Conservation (phyloP, 257 asterid genomes). For the Phtheirospermum japonicum region DNA sequence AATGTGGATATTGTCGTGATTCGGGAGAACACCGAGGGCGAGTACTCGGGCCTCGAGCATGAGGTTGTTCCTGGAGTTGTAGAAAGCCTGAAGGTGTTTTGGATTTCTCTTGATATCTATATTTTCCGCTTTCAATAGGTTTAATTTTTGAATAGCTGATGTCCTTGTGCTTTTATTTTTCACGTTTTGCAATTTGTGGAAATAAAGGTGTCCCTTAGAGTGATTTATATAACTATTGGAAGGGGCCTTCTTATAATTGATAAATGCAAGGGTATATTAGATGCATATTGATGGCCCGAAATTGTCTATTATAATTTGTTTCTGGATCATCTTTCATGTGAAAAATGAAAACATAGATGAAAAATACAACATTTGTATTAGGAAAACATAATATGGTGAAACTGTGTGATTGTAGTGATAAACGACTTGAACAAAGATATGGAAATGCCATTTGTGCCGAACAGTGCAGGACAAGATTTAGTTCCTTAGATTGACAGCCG, state of each 20-base stretch:
- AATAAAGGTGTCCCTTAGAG: neutral
- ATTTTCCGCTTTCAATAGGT: neutral
- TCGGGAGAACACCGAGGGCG: conserved; percentile 97
- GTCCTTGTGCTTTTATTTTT: neutral
- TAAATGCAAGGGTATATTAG: neutral
- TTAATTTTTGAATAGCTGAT: neutral
- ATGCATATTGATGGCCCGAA: neutral
- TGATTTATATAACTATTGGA: too few relatives aligned
- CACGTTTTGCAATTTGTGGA: neutral
- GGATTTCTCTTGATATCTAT: conserved; percentile 7
- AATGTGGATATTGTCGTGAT: conserved; percentile 88
- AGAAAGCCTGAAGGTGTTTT: conserved; percentile 87
- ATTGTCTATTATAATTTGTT: neutral
- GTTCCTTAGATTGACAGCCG: conserved; percentile 16
- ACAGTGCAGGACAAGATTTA: neutral
- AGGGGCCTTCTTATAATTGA: neutral
- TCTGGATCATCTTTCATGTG: neutral
- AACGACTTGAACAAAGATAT: conserved; percentile 1
- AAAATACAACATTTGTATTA: neutral
- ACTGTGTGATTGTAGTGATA: neutral
- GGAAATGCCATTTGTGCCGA: neutral
- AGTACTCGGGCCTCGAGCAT: conserved; percentile 93
- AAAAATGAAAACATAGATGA: neutral
- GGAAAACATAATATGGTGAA: neutral
- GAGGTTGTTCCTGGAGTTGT: conserved; percentile 99